Percentiles rank a stretch among this genome's conserved stretches.
These are phyloP conservation scores for Podaxis mareebaensis DNA, from an alignment of 768 basidiomycete genomes.

Conservation along the genomic window DNA sequence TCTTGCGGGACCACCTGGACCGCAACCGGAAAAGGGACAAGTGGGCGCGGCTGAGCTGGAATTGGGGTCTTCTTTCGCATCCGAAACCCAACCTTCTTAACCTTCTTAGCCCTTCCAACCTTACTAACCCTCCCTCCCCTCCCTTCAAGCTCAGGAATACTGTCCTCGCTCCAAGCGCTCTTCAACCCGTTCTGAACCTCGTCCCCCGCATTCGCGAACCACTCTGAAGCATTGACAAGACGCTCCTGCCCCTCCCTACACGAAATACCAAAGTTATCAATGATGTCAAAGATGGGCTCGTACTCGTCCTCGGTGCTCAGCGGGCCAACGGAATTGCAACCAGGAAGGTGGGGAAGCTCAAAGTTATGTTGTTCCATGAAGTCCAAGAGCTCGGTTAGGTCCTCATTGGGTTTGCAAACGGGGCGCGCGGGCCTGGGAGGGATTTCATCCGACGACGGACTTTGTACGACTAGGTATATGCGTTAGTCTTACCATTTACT, in stretches of 20 bases:
- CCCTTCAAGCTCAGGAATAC: neutral
- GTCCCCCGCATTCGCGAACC: neutral
- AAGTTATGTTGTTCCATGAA: neutral
- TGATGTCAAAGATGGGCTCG: conserved; percentile 2
- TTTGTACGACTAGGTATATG: neutral
- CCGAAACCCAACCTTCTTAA: neutral
- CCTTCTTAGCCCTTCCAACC: neutral
- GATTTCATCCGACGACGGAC: neutral
- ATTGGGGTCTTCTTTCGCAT: neutral
- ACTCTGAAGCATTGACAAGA: neutral
- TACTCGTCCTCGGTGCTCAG: neutral
- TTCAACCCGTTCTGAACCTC: neutral
- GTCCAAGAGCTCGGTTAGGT: neutral
- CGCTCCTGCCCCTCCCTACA: neutral
- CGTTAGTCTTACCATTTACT: neutral
- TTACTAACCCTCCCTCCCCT: neutral
- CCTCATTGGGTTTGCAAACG: neutral
- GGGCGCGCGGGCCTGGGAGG: neutral
- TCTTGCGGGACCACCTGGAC: neutral
- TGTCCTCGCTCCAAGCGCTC: conserved; percentile 1
- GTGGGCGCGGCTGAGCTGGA: neutral
- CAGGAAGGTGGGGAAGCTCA: neutral
- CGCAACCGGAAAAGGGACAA: neutral
- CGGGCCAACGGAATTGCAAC: no score
- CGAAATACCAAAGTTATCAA: conserved; percentile 5